Evolutionary conservation across 2,329 filamentous ascomycete genomes (phyloP).

Genomic region (Saccharata proteae): DNA sequence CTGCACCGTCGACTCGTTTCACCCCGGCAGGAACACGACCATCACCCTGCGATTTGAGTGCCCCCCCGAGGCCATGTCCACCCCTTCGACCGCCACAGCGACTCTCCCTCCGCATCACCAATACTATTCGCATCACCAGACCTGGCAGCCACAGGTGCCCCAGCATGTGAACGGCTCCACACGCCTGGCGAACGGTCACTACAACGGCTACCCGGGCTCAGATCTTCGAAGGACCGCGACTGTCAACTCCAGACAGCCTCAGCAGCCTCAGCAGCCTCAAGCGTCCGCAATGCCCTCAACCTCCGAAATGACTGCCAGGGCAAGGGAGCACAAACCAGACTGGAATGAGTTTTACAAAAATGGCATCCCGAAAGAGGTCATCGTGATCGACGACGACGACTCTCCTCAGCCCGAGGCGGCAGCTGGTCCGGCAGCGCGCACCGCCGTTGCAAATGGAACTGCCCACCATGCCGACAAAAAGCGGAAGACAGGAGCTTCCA

Average conservation of each 20-base stretch:
- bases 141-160: conserved; percentile 9
- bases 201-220: conserved; percentile 12
- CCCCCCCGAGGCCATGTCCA: conserved; percentile 24
- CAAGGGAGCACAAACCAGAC: conserved; percentile 21
- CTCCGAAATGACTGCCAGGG: conserved; percentile 6
- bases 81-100: conserved; percentile 31
- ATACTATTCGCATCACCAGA: conserved; percentile 13
- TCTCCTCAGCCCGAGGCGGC: conserved; percentile 20
- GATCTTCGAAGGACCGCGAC: conserved; percentile 12
- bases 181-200: conserved; percentile 11
- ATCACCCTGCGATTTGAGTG: conserved; percentile 6
- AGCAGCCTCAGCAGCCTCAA: not conserved
- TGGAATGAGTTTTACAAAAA: conserved; percentile 33
- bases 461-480: conserved; percentile 55
- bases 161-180: conserved; percentile 12
- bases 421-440: conserved; percentile 14
- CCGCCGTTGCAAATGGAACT: conserved; percentile 29
- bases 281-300: not conserved
- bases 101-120: conserved; percentile 18
- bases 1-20: no score
- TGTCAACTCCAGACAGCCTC: conserved; percentile 10
- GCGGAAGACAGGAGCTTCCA: conserved; percentile 53
- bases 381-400: conserved; percentile 42
- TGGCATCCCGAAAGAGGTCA: conserved; percentile 37
- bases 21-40: conserved; percentile 2